Evolutionary conservation across 805 yeast species (phyloP).

Genomic region (Candida peoriensis): DNA sequence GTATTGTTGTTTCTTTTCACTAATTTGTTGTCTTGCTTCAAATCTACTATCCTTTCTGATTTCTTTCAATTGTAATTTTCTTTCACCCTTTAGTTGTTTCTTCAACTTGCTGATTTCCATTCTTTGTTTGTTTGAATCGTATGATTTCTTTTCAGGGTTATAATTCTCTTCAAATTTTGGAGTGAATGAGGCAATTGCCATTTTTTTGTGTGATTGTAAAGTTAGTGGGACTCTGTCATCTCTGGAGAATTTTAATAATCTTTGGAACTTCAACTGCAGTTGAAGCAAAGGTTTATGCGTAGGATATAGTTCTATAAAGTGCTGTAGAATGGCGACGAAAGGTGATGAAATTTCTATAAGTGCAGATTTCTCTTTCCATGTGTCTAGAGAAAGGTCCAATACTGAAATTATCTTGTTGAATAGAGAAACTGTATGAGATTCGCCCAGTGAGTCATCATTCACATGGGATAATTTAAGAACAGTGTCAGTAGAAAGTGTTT

Average conservation of each 20-base stretch:
- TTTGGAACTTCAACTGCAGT: slow-evolving; percentile 41
- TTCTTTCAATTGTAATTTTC: slow-evolving; percentile 82
- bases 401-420: slow-evolving; percentile 27
- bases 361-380: slow-evolving; percentile 63
- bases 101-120: slow-evolving; percentile 80
- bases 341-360: slow-evolving; percentile 54
- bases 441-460: slow-evolving; percentile 26
- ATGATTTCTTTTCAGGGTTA: slow-evolving; percentile 91
- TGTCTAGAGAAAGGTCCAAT: slow-evolving; percentile 27
- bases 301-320: slow-evolving; percentile 34
- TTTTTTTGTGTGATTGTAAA: slow-evolving; percentile 77
- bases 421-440: slow-evolving; percentile 16
- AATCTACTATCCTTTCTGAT: slow-evolving; percentile 85
- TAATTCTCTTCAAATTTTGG: slow-evolving; percentile 95
- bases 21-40: slow-evolving; percentile 78
- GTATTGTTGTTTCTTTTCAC: slow-evolving; percentile 69
- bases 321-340: slow-evolving; percentile 38
- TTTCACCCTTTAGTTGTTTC: slow-evolving; percentile 85
- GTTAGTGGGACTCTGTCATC: slow-evolving; percentile 63
- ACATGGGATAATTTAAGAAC: slow-evolving; percentile 17
- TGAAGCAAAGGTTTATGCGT: slow-evolving; percentile 27
- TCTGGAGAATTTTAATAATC: slow-evolving; percentile 41
- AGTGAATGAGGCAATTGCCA: slow-evolving; percentile 77
- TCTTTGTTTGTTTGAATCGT: slow-evolving; percentile 76
- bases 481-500: slow-evolving; percentile 3